Evolutionary conservation across 2,329 filamentous ascomycete genomes (phyloP).

Genomic region (Fusarium pilosicola): DNA sequence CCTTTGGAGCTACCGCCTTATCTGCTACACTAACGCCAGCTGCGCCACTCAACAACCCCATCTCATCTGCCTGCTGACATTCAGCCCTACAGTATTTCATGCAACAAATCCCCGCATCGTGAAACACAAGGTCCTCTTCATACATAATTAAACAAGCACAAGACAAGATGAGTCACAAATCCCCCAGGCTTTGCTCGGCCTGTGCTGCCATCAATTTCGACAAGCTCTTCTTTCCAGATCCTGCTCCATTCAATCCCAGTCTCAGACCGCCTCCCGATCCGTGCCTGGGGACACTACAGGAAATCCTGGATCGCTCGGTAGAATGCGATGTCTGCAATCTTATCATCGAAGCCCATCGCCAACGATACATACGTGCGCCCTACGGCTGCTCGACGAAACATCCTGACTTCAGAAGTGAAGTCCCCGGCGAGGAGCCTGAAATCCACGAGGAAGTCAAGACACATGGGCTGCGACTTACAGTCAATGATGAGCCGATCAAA

Average conservation of each 20-base stretch:
- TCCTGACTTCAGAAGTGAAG: neutral
- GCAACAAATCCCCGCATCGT: neutral
- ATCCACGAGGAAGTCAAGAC: neutral
- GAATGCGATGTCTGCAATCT: constrained; percentile 8
- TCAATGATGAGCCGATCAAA: neutral
- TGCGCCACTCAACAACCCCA: neutral
- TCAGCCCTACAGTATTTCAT: neutral
- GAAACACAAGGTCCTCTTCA: neutral
- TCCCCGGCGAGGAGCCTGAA: neutral
- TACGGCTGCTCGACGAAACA: neutral
- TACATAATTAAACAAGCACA: no score
- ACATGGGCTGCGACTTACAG: constrained; percentile 8
- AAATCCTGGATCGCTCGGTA: neutral
- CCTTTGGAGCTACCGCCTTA: neutral
- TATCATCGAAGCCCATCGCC: neutral
- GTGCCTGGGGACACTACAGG: constrained; percentile 14
- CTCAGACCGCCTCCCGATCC: no score
- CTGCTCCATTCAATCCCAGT: no score
- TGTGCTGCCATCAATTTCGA: constrained; percentile 6
- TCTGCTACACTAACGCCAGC: neutral
- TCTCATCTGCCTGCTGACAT: neutral
- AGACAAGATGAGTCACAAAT: accelerated
- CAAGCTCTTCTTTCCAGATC: neutral
- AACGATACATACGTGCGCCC: constrained; percentile 1
- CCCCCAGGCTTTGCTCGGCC: neutral